phyloP scores from a whole-genome alignment of 345 rosid genomes.

The Camelina laxa region DNA sequence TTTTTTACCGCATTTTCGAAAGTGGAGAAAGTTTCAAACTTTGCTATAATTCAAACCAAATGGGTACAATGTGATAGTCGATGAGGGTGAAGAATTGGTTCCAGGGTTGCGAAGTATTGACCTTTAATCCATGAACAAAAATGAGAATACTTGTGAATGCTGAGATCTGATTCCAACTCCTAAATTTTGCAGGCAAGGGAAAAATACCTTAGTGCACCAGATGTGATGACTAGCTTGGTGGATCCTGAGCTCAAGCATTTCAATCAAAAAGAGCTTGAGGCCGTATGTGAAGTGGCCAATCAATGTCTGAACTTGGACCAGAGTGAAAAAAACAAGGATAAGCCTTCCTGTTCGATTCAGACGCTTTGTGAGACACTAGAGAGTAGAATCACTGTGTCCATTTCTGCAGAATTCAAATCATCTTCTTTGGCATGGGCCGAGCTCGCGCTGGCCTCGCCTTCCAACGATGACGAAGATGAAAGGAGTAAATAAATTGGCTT shows the following conservation, averaged over 20 bases:
- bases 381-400: conserved; percentile 70
- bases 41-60: conserved; percentile 22
- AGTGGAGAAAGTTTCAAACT: conserved; percentile 7
- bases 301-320: conserved; percentile 66
- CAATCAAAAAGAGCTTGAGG: conserved; percentile 69
- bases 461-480: conserved; percentile 42
- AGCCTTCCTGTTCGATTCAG: conserved; percentile 48
- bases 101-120: not conserved
- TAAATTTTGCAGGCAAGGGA: conserved; percentile 72
- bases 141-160: not conserved
- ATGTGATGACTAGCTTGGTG: conserved; percentile 67
- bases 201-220: conserved; percentile 58
- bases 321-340: conserved; percentile 16
- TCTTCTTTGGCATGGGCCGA: conserved; percentile 98
- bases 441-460: conserved; percentile 69
- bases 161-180: not conserved
- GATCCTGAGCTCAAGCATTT: conserved; percentile 91
- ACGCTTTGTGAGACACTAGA: conserved; percentile 64
- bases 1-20: not conserved
- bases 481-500: conserved; percentile 13
- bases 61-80: not conserved
- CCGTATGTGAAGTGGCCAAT: conserved; percentile 73
- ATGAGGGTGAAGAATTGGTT: not conserved
- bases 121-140: not conserved
- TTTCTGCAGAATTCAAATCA: conserved; percentile 67